Evolutionary conservation across 2,329 filamentous ascomycete genomes (phyloP).

Genomic region (Diplodia scrobiculata): DNA sequence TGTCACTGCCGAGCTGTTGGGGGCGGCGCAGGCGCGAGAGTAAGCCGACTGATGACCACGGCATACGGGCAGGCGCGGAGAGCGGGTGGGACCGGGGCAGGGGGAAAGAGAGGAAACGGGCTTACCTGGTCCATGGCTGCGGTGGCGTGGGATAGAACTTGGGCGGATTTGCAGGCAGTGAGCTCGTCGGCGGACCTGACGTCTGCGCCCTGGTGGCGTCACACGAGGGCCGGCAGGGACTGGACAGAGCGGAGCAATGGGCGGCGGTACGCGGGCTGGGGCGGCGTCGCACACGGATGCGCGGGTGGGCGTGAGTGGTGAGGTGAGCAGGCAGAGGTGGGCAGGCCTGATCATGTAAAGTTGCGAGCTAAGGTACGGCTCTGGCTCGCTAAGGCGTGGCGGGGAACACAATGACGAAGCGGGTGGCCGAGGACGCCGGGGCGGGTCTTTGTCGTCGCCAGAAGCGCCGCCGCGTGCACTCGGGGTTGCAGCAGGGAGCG

Average conservation of each 20-base stretch:
- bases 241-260: slow-evolving; percentile 13
- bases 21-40: slow-evolving; percentile 22
- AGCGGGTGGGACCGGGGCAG: slow-evolving; percentile 26
- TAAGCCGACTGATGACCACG: slow-evolving; percentile 21
- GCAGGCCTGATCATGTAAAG: slow-evolving; percentile 27
- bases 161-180: slow-evolving; percentile 19
- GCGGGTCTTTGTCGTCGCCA: slow-evolving; percentile 26
- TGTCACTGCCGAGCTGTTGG: slow-evolving; percentile 61
- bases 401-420: slow-evolving; percentile 30
- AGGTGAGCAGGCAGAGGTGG: slow-evolving; percentile 13
- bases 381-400: slow-evolving; percentile 29
- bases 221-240: slow-evolving; percentile 17
- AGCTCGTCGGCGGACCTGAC: slow-evolving; percentile 9
- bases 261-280: slow-evolving; percentile 4
- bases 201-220: slow-evolving; percentile 15
- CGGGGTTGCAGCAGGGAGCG: neutral
- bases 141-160: slow-evolving; percentile 31
- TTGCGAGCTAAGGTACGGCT: slow-evolving; percentile 29
- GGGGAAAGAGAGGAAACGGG: slow-evolving; percentile 29
- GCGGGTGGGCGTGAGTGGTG: neutral
- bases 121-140: slow-evolving; percentile 46
- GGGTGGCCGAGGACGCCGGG: slow-evolving; percentile 14
- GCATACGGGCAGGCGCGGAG: neutral
- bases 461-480: neutral
- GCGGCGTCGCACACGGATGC: slow-evolving; percentile 23